Percentiles rank a stretch among this genome's conserved stretches.
Conservation (phyloP, 139 green algal genomes). For the Nannochloris sp. region DNA sequence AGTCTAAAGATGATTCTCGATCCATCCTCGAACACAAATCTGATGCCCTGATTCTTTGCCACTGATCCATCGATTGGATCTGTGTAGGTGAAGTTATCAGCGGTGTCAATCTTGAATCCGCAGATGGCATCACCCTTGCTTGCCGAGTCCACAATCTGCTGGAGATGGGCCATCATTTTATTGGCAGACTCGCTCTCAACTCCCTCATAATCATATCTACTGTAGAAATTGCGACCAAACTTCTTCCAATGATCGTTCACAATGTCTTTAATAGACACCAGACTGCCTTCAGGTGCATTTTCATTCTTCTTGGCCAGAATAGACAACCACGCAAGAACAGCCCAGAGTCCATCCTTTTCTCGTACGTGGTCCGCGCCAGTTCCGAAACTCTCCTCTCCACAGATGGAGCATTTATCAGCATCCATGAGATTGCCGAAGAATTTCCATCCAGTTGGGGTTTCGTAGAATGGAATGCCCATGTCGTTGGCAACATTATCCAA, state of each 20-base stretch:
- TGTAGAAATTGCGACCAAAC: slow-evolving; percentile 85
- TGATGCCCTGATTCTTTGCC: slow-evolving; percentile 85
- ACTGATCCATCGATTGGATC: slow-evolving; percentile 92
- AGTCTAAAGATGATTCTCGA: slow-evolving; percentile 94
- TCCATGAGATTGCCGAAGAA: slow-evolving; percentile 99
- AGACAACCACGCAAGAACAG: slow-evolving; percentile 85
- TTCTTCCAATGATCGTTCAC: slow-evolving; percentile 90
- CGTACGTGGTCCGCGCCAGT: slow-evolving; percentile 91
- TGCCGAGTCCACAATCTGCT: slow-evolving; percentile 44
- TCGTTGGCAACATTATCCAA: slow-evolving; percentile 85
- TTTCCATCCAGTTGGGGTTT: slow-evolving; percentile 98
- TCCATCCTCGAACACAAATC: slow-evolving; percentile 94
- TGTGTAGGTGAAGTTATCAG: slow-evolving; percentile 96
- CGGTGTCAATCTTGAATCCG: slow-evolving; percentile 65
- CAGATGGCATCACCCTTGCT: slow-evolving; percentile 60
- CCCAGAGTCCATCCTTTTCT: slow-evolving; percentile 98
- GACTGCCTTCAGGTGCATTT: slow-evolving; percentile 52
- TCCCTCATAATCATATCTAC: slow-evolving; percentile 93
- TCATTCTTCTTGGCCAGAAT: slow-evolving; percentile 93
- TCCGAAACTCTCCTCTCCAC: slow-evolving; percentile 96
- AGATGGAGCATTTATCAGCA: slow-evolving; percentile 85
- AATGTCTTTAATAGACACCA: slow-evolving; percentile 85
- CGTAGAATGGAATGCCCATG: slow-evolving; percentile 88
- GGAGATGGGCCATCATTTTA: slow-evolving; percentile 79
- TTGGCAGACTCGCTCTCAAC: slow-evolving; percentile 64